These are phyloP conservation scores for Arthrinium puccinioides DNA, from an alignment of 2,329 filamentous ascomycete genomes.

Conservation along the genomic window DNA sequence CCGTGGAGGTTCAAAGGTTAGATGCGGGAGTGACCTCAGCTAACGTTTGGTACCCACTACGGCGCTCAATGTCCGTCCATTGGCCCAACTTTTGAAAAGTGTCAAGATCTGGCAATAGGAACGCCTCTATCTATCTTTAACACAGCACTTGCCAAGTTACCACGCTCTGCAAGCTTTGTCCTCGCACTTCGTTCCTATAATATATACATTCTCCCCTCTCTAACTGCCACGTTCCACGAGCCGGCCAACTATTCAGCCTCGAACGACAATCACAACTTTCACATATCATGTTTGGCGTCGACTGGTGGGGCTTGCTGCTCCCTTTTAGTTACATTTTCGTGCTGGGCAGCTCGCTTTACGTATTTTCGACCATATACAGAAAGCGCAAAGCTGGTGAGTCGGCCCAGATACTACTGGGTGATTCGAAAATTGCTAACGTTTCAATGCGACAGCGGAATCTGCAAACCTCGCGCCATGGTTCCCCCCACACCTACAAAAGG, in stretches of 20 bases:
- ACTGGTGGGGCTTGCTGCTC: conserved; percentile 81
- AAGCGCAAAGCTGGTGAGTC: conserved; percentile 77
- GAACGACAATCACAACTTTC: no score
- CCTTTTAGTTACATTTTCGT: conserved; percentile 87
- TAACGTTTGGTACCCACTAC: no score
- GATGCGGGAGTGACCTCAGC: no score
- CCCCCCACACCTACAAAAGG: conserved; percentile 78
- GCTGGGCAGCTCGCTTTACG: conserved; percentile 79
- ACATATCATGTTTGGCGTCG: conserved; percentile 40
- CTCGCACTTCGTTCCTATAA: no score
- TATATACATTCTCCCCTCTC: no score
- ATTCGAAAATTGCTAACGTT: no score
- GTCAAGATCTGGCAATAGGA: conserved; percentile 7
- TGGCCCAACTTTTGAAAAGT: conserved; percentile 8
- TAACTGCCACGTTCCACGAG: no score
- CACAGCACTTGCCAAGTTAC: no score
- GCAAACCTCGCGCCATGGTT: conserved; percentile 93
- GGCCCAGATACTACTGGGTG: no score
- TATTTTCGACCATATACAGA: conserved; percentile 88
- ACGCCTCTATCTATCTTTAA: not conserved
- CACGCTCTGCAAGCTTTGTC: not conserved
- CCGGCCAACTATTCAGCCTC: no score
- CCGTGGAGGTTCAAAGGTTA: no score
- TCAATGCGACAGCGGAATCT: conserved; percentile 67
- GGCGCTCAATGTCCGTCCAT: no score